phyloP scores from a whole-genome alignment of 1,139 yeast genomes.

The Sugiyamaella pinicola region DNA sequence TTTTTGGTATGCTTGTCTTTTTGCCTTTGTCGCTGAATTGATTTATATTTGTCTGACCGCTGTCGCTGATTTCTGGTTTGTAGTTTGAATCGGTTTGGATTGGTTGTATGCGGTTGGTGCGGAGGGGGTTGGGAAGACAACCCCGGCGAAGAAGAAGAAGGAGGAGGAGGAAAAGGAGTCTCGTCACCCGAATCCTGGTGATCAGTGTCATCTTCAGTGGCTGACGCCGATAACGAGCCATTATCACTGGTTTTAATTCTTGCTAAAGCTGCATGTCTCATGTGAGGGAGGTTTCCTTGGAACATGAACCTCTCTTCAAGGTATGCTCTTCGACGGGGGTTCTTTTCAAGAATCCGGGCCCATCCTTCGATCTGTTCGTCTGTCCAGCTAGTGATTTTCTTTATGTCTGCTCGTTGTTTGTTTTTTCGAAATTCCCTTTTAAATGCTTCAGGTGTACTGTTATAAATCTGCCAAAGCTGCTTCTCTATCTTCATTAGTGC shows the following conservation, averaged over 20 bases:
- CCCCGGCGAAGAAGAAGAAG: not conserved
- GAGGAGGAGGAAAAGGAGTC: not conserved
- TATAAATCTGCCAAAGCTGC: slow-evolving; percentile 59
- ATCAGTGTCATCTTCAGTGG: slow-evolving; percentile 13
- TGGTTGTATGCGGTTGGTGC: not conserved
- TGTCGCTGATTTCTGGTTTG: slow-evolving; percentile 13
- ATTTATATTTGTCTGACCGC: slow-evolving; percentile 20
- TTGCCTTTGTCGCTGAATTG: slow-evolving; percentile 19
- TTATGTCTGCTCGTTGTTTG: slow-evolving; percentile 54
- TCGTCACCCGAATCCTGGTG: not conserved
- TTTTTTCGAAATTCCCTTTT: slow-evolving; percentile 55
- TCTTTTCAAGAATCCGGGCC: slow-evolving; percentile 72
- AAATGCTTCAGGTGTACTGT: slow-evolving; percentile 56
- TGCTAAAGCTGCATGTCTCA: slow-evolving; percentile 17
- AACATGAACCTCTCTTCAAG: slow-evolving; percentile 66
- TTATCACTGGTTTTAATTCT: slow-evolving; percentile 11
- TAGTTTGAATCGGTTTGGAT: not conserved
- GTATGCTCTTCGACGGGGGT: slow-evolving; percentile 52
- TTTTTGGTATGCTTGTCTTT: slow-evolving; percentile 24
- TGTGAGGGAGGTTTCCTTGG: slow-evolving; percentile 29
- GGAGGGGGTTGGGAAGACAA: not conserved
- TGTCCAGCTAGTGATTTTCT: slow-evolving; percentile 62
- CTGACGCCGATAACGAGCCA: slow-evolving; percentile 18
- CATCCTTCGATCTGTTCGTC: slow-evolving; percentile 95
- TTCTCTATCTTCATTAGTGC: slow-evolving; percentile 50